A percentile compares a stretch with the other conserved stretches of the same genome.
Conservation (phyloP, 352 stramenopile species). For the Phytophthora hybrid region DNA sequence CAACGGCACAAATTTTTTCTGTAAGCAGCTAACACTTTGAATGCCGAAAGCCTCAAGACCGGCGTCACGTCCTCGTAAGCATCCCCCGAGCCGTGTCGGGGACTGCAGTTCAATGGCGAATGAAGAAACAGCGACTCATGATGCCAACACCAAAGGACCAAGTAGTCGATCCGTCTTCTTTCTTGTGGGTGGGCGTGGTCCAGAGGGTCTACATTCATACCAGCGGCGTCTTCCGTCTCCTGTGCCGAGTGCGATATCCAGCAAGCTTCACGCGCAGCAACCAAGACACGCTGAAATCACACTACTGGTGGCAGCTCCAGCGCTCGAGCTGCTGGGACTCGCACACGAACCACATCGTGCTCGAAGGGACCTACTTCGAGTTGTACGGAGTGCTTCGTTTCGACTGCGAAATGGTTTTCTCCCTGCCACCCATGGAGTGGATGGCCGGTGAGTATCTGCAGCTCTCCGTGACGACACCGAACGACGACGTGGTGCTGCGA, state of each 20-base stretch:
- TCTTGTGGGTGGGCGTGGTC: conserved; percentile 28
- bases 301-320: conserved; percentile 31
- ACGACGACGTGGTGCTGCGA: conserved; percentile 11
- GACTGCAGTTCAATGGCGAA: conserved; percentile 18
- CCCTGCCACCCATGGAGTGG: conserved; percentile 33
- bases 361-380: conserved; percentile 24
- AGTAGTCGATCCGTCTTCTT: conserved; percentile 5
- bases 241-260: conserved; percentile 18
- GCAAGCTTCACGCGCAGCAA: background rate
- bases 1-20: background rate
- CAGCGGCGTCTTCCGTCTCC: conserved; percentile 25
- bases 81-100: conserved; percentile 1
- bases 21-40: background rate
- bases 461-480: conserved; percentile 19
- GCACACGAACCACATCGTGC: conserved; percentile 10
- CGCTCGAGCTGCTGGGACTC: conserved; percentile 32
- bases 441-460: conserved; percentile 40
- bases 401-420: conserved; percentile 29
- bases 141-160: background rate
- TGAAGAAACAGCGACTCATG: conserved; percentile 18
- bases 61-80: conserved; percentile 17
- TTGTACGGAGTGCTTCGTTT: conserved; percentile 28
- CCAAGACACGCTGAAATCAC: conserved; percentile 5
- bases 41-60: conserved; percentile 21
- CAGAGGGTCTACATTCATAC: conserved; percentile 35